Percentiles rank a stretch among this genome's conserved stretches.
phyloP scores from a whole-genome alignment of 176 grass and related monocot species.

The Olyra latifolia region DNA sequence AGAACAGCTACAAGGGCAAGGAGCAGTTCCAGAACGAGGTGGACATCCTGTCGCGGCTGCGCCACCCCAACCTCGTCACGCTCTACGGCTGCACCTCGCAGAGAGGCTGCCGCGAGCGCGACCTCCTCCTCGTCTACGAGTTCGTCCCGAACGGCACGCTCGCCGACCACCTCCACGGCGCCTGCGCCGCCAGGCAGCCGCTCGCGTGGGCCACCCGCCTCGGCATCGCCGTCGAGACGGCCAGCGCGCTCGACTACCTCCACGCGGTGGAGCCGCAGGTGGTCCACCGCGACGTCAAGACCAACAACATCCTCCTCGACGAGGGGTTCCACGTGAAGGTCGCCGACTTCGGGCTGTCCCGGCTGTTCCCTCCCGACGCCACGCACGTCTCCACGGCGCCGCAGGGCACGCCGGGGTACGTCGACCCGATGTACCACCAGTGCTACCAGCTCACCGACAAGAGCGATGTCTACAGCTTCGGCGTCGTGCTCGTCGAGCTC shows the following conservation, averaged over 20 bases:
- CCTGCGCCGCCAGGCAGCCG: not conserved
- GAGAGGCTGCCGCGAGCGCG: conserved; percentile 2
- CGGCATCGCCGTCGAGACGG: conserved; percentile 53
- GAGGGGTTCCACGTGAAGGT: conserved; percentile 59
- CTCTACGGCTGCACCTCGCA: conserved; percentile 62
- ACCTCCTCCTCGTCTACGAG: conserved; percentile 72
- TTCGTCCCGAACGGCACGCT: conserved; percentile 68
- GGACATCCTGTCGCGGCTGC: conserved; percentile 57
- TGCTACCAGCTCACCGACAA: conserved; percentile 70
- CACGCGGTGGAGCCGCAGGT: conserved; percentile 45
- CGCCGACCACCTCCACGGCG: conserved; percentile 56
- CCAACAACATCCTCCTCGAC: conserved; percentile 62
- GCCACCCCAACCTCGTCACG: conserved; percentile 57
- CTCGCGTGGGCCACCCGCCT: conserved; percentile 35
- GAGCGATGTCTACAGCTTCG: conserved; percentile 81
- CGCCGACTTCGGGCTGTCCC: conserved; percentile 65
- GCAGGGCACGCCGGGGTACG: conserved; percentile 61
- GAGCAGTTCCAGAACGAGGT: conserved; percentile 80
- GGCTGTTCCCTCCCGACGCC: conserved; percentile 43
- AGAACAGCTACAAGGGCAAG: conserved; percentile 60
- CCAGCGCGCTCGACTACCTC: conserved; percentile 49
- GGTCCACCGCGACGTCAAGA: conserved; percentile 70
- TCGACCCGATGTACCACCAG: conserved; percentile 58
- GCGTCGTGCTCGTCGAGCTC: conserved; percentile 60
- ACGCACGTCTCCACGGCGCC: conserved; percentile 67